Evolutionary conservation across 495 filamentous ascomycete genomes (phyloP).

Genomic region (Penicillium argentinense): DNA sequence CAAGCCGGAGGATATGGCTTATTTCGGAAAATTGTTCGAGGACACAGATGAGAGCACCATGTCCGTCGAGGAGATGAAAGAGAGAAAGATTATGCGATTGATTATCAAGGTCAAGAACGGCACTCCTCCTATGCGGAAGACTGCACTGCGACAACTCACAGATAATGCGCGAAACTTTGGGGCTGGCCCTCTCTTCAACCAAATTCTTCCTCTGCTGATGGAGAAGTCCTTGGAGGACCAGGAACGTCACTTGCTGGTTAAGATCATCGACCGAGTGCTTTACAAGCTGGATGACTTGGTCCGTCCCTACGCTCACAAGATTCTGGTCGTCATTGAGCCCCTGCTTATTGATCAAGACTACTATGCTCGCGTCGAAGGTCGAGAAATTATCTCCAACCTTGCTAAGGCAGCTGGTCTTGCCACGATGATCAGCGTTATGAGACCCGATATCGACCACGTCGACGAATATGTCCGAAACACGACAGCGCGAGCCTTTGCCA

Average conservation of each 20-base stretch:
- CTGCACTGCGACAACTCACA: conserved; percentile 94
- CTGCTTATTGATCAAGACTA: conserved; percentile 99
- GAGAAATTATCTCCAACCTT: conserved; percentile 97
- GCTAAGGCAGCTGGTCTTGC: conserved; percentile 96
- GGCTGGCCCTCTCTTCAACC: conserved; percentile 92
- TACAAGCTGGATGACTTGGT: conserved; percentile 99
- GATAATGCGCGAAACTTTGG: conserved; percentile 98
- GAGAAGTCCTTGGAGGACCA: conserved; percentile 98
- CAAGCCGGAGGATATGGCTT: conserved; percentile 98
- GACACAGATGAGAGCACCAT: conserved; percentile 89
- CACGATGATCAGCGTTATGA: conserved; percentile 99
- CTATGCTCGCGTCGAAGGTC: conserved; percentile 96
- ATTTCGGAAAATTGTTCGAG: conserved; percentile 97
- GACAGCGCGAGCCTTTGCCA: conserved; percentile 94
- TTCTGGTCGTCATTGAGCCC: conserved; percentile 98
- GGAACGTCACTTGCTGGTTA: conserved; percentile 96
- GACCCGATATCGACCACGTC: conserved; percentile 96
- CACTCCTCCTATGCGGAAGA: conserved; percentile 98
- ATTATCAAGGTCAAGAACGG: conserved; percentile 99
- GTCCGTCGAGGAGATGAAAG: conserved; percentile 92
- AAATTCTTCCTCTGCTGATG: conserved; percentile 96
- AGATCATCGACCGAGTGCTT: conserved; percentile 97
- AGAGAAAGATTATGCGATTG: conserved; percentile 97
- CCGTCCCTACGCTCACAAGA: conserved; percentile 95
- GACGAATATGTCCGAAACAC: conserved; percentile 99